Base-by-base conservation (phyloP, 2,329 filamentous ascomycete genomes). In the Penicillium sp. region DNA sequence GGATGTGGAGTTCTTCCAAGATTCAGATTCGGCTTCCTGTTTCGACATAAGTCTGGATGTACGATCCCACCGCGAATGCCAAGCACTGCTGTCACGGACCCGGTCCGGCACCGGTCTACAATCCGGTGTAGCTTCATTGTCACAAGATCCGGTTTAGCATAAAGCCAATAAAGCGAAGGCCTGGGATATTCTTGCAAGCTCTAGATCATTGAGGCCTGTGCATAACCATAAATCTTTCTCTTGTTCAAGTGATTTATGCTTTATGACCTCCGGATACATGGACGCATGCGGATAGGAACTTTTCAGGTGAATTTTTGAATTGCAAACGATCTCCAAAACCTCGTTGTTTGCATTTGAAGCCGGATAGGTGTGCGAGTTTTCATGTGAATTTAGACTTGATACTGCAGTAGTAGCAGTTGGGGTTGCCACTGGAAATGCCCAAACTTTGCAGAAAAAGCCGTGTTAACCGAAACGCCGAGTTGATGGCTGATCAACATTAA, bases 401-500 rank as follows among this genome's bases (percentile, higher is more conserved):
- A 9, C n/a, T n/a, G n/a, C 3, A 6, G 16, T 39, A 19, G 35
- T 21, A 19, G 37, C 21, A 42, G 3, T 10, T 55, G 29, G 47
- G 43, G 16, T 44, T 47, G 27, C 46, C 26, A 16, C 46, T 37
- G 31, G 42, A 42, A 45, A 48, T 59, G 44, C 58, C 21, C 47
- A 43, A 51, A 54, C 22, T 57, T 57, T 56, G 50, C 27, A 35
- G 52, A 50, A 33, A 33, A 55, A 65, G 62, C 65, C 64, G 62
- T 67, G 52, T 52, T 66, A 66, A 52, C 64, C 64, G 64, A 58
- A 49, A 29, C 37, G 13, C 31, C 44, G 51, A n/a, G 11, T 53
- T 22, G 21, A 19, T 39, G 16, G 44, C 29, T 33, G 65, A 65
- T 66, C 63, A 65, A 51, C 65, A 61, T 26, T 22, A 21, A 16